phyloP scores from a whole-genome alignment of 169 alveolate genomes.

The Plasmodium chabaudi region DNA sequence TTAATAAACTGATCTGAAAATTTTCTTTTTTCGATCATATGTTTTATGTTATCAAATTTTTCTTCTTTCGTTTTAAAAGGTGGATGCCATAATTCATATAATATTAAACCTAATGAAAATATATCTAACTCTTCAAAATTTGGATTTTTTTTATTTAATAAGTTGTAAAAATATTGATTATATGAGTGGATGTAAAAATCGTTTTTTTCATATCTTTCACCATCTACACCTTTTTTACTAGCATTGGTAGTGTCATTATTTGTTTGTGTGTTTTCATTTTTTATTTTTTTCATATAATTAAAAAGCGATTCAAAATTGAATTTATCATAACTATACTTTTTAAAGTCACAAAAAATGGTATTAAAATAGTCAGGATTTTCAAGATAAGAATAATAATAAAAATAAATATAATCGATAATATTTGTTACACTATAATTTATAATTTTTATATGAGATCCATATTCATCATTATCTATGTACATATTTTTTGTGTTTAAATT shows the following conservation, averaged over 20 bases:
- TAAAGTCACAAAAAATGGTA: background rate
- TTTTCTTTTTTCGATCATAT: conserved; percentile 20
- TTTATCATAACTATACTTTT: background rate
- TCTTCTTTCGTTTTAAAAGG: conserved; percentile 53
- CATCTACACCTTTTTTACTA: background rate
- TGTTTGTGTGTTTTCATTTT: background rate
- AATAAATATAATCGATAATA: conserved; percentile 48
- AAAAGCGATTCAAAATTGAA: background rate
- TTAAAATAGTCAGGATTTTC: conserved; percentile 17
- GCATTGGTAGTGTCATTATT: background rate
- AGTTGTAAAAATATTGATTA: conserved; percentile 48
- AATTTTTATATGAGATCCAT: conserved; percentile 60
- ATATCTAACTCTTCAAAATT: conserved; percentile 54
- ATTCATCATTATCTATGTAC: conserved; percentile 46
- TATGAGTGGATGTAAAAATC: conserved; percentile 52
- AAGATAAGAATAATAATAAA: conserved; percentile 33
- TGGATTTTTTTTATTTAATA: conserved; percentile 21
- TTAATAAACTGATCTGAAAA: conserved; percentile 26
- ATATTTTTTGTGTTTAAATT: conserved; percentile 48
- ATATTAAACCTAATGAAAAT: conserved; percentile 43
- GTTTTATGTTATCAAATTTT: conserved; percentile 27
- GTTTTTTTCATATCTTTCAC: conserved; percentile 1
- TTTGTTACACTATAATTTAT: conserved; percentile 50
- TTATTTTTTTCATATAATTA: background rate
- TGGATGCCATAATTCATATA: conserved; percentile 53